Evolutionary conservation across 208 protist genomes (phyloP).

Genomic region (Trypanosoma congolense): DNA sequence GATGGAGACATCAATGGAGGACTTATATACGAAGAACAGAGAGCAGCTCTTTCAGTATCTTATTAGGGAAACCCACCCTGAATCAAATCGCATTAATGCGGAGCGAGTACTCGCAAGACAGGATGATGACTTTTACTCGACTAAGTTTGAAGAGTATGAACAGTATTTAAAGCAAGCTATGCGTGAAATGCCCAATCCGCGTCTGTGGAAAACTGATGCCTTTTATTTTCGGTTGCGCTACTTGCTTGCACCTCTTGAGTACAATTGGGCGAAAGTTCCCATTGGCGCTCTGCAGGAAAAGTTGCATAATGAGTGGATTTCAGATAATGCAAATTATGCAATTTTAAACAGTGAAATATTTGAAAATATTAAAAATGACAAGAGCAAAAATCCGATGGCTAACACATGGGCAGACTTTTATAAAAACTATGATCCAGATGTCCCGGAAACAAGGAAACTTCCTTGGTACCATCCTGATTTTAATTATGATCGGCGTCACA

Average conservation of each 20-base stretch:
- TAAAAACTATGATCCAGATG: constrained; percentile 77
- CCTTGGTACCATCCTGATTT: constrained; percentile 89
- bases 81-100: constrained; percentile 87
- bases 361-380: constrained; percentile 61
- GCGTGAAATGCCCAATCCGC: constrained; percentile 87
- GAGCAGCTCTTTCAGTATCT: constrained; percentile 87
- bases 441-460: constrained; percentile 73
- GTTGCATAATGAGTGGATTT: constrained; percentile 85
- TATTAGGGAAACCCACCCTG: constrained; percentile 76
- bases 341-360: constrained; percentile 72
- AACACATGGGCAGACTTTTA: constrained; percentile 87
- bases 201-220: constrained; percentile 86
- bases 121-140: constrained; percentile 90
- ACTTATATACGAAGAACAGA: constrained; percentile 85
- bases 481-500: constrained; percentile 86
- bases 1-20: constrained; percentile 89
- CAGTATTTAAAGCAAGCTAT: constrained; percentile 85
- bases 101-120: constrained; percentile 74
- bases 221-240: constrained; percentile 90
- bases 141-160: constrained; percentile 83
- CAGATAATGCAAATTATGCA: constrained; percentile 73
- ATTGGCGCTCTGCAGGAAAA: constrained; percentile 71
- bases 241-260: constrained; percentile 76
- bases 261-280: constrained; percentile 87
- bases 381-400: constrained; percentile 77